Evolutionary conservation across 768 basidiomycete species (phyloP).

Genomic region (Phylloporus scabripes): DNA sequence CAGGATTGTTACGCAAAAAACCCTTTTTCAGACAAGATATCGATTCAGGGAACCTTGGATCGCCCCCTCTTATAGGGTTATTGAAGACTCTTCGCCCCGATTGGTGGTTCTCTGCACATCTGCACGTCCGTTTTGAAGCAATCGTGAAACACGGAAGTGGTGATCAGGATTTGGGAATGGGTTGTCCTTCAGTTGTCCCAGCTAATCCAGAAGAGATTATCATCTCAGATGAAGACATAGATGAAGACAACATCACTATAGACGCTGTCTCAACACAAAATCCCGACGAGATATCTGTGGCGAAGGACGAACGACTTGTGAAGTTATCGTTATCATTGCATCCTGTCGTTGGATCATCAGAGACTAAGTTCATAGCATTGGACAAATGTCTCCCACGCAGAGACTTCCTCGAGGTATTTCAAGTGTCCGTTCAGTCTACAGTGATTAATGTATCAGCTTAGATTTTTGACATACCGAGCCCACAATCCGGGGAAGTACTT

Average conservation of each 20-base stretch:
- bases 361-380: conserved; percentile 81
- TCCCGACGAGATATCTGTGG: conserved; percentile 49
- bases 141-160: conserved; percentile 40
- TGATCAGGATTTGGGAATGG: not conserved
- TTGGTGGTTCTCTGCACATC: conserved; percentile 93
- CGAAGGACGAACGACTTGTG: conserved; percentile 43
- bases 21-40: conserved; percentile 74
- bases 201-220: conserved; percentile 38
- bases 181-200: not conserved
- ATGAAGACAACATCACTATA: conserved; percentile 5
- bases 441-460: conserved; percentile 25
- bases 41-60: conserved; percentile 63
- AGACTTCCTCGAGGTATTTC: conserved; percentile 72
- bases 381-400: conserved; percentile 81
- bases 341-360: conserved; percentile 16
- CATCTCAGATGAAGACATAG: conserved; percentile 33
- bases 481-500: conserved; percentile 7
- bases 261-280: conserved; percentile 28
- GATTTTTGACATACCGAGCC: conserved; percentile 61
- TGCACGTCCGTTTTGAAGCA: conserved; percentile 86
- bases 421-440: not conserved
- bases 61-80: conserved; percentile 79
- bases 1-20: conserved; percentile 63
- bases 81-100: conserved; percentile 64
- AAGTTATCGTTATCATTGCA: conserved; percentile 33